Conservation (phyloP, 1,139 yeast genomes). For the Nadsonia starkeyi-henricii region DNA sequence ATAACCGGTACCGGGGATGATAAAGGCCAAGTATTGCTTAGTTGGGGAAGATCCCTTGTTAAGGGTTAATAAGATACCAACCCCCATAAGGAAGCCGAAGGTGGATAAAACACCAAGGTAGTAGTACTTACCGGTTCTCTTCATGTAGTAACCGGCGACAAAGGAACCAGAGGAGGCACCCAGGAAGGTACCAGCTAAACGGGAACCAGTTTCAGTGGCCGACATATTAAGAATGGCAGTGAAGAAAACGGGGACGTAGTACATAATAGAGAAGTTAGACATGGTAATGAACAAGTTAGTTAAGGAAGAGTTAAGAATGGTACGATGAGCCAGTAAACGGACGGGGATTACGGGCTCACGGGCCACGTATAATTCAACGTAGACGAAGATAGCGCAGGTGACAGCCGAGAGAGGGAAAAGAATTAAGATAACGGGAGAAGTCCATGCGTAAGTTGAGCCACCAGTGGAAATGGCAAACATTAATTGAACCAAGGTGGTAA, state of each 20-base stretch:
- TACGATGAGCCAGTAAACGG: constrained; percentile 29
- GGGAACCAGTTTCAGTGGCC: constrained; percentile 47
- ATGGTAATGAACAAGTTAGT: constrained; percentile 37
- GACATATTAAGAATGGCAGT: constrained; percentile 33
- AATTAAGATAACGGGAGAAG: constrained; percentile 34
- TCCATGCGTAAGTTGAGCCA: constrained; percentile 35
- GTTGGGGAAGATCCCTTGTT: constrained; percentile 9
- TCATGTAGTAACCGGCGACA: constrained; percentile 58
- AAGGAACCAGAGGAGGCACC: constrained; percentile 61
- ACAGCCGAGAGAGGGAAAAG: constrained; percentile 35
- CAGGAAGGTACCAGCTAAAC: constrained; percentile 51
- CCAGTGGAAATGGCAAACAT: constrained; percentile 39
- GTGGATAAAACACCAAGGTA: constrained; percentile 34
- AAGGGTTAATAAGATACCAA: constrained; percentile 18
- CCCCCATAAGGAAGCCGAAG: constrained; percentile 34
- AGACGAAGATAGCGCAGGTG: constrained; percentile 28
- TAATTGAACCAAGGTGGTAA: constrained; percentile 32
- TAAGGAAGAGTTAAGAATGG: constrained; percentile 29
- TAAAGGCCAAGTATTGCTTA: constrained; percentile 20
- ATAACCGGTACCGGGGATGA: constrained; percentile 44
- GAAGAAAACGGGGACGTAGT: constrained; percentile 33
- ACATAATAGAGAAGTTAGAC: constrained; percentile 32
- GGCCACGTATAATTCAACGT: constrained; percentile 28
- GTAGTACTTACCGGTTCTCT: constrained; percentile 52
- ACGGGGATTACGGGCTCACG: constrained; percentile 43